These are phyloP conservation scores for Aristolochia contorta DNA, from an alignment of 164 flowering plant species.

Conservation along the genomic window DNA sequence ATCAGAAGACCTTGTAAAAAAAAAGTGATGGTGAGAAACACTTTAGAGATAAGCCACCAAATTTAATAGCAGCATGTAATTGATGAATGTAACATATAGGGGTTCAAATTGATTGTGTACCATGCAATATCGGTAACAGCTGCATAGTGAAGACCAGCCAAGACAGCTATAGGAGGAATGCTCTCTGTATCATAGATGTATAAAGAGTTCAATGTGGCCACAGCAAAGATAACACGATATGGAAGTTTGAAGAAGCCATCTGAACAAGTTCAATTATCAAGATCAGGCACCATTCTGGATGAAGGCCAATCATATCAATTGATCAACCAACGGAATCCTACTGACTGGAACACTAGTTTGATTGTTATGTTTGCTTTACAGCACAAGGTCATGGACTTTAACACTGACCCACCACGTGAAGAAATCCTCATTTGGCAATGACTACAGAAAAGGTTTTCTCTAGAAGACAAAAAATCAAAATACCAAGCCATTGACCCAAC, in stretches of 20 bases:
- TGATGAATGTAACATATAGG: neutral
- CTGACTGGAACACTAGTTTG: too few species aligned
- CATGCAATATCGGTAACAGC: conserved; percentile 94
- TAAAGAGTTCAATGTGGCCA: conserved; percentile 85
- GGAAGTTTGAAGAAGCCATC: conserved; percentile 79
- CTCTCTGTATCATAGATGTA: conserved; percentile 91
- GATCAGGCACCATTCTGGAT: neutral
- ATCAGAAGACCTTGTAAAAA: conserved; percentile 53
- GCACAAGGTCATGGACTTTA: too few species aligned
- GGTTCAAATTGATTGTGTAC: conserved; percentile 20
- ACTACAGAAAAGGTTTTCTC: too few species aligned
- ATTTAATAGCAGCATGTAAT: neutral
- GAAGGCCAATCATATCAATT: too few species aligned
- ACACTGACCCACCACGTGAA: too few species aligned
- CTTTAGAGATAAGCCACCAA: neutral
- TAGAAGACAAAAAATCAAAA: too few species aligned
- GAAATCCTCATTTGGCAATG: too few species aligned
- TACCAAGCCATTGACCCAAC: too few species aligned
- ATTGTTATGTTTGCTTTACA: too few species aligned
- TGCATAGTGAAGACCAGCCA: conserved; percentile 96
- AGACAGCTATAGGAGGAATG: conserved; percentile 65
- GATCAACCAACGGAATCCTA: too few species aligned
- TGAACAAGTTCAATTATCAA: conserved; percentile 14
- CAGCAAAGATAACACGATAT: conserved; percentile 78
- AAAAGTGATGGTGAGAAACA: neutral